Base-by-base conservation (phyloP, 345 rosid genomes). In the Eucalyptus melliodora region DNA sequence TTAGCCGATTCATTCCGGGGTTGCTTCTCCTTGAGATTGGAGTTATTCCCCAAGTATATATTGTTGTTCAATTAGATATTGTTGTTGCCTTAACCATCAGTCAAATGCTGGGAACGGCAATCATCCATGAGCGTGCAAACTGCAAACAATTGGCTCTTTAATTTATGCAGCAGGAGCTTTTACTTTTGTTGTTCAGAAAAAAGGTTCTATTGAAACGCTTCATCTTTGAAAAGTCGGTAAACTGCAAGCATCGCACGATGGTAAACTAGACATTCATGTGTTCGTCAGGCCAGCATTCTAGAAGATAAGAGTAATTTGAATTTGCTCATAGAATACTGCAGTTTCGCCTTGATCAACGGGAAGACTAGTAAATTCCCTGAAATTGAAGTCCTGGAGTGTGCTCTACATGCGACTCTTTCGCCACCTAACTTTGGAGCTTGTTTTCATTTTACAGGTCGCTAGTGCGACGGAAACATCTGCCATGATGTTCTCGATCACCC, bases 391-490 rank as follows among this genome's bases (percentile, higher is more conserved):
- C 1, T 97, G 98, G 44, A 99, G 98, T 53, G 99, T 98, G 7
- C 97, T 97, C 94, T 72, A 13, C 15, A 8, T 21, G 14, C 8
- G 2, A 93, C 97, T 89, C 93, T 96, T 5, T 97, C 97, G 1
- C 99, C 98, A 5, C 94, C 96, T 97, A 31, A 34, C 45, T 37
- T 96, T 96, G 17, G 99, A 97, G 92, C 96, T 97, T 30, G 99
- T 98, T 60, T 98, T 96, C 92, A 94, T 94, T 87, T 37, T 81
- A 27, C 86, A 91, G 86, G 91, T 86, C 44, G 85, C 90, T 72
- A 95, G 99, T 77, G 99, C 97, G 13, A 96, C 99, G 85, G 97
- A 98, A 11, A 97, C 99, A 4, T 96, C 95, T 89, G 98, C 97
- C 90, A 97, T 97, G 97, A 93, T 95, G 97, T 97, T 95, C 92